phyloP scores from a whole-genome alignment of 2,329 filamentous ascomycete species.

The Aphanocladium album region DNA sequence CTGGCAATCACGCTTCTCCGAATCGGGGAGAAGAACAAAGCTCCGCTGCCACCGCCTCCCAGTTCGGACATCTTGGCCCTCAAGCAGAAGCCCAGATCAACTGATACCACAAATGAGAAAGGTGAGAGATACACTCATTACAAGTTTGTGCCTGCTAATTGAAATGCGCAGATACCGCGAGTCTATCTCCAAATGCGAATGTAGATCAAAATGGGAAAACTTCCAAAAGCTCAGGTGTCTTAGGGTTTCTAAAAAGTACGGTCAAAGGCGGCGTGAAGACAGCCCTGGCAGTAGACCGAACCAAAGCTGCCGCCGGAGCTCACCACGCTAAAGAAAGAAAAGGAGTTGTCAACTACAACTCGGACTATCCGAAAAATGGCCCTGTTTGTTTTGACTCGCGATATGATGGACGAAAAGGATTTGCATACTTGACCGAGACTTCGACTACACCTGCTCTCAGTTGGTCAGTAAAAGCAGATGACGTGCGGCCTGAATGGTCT shows the following conservation, averaged over 20 bases:
- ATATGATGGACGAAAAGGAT: slow-evolving; percentile 65
- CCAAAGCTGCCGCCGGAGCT: slow-evolving; percentile 57
- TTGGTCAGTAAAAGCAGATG: slow-evolving; percentile 52
- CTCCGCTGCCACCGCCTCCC: slow-evolving; percentile 63
- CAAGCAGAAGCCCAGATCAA: not conserved
- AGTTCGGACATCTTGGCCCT: not conserved
- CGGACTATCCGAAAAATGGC: slow-evolving; percentile 42
- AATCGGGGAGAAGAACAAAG: slow-evolving; percentile 75
- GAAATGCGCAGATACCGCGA: too few relatives aligned
- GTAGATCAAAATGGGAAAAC: not conserved
- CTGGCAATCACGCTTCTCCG: slow-evolving; percentile 75
- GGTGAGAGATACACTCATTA: not conserved
- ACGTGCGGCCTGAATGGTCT: slow-evolving; percentile 60
- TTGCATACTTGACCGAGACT: slow-evolving; percentile 63
- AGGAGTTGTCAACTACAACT: slow-evolving; percentile 55
- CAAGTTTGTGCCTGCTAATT: too few relatives aligned
- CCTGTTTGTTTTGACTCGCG: slow-evolving; percentile 74
- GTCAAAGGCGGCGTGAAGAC: slow-evolving; percentile 70
- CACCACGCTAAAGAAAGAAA: slow-evolving; percentile 64
- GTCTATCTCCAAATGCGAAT: too few relatives aligned
- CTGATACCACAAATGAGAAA: not conserved
- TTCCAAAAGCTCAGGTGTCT: not conserved
- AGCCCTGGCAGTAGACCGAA: slow-evolving; percentile 63
- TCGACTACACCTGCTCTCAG: slow-evolving; percentile 64
- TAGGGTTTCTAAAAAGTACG: slow-evolving; percentile 58